phyloP scores from a whole-genome alignment of 1,139 yeast genomes.

The Nakaseomyces kungkrabaensis region DNA sequence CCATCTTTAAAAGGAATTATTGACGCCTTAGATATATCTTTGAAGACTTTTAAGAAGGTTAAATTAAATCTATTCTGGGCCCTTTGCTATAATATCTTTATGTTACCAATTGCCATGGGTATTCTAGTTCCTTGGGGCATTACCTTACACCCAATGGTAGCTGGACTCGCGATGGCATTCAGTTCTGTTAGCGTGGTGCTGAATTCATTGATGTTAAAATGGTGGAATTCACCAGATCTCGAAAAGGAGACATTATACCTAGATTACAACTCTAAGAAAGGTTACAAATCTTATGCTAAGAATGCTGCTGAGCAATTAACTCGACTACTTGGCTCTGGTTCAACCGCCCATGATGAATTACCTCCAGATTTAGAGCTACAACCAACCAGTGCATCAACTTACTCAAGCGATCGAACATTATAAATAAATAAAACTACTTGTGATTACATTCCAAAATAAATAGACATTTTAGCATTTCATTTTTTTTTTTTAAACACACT shows the following conservation, averaged over 20 bases:
- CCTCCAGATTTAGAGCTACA: not conserved
- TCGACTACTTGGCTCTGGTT: not conserved
- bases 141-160: conserved; percentile 76
- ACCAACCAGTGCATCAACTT: not conserved
- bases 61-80: conserved; percentile 83
- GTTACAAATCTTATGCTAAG: not conserved
- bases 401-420: not conserved
- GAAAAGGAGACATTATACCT: not conserved
- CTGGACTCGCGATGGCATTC: conserved; percentile 89
- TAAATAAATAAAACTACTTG: not conserved
- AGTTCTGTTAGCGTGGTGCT: conserved; percentile 83
- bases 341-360: not conserved
- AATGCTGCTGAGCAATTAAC: not conserved
- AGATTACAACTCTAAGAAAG: not conserved
- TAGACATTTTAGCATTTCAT: too few relatives aligned
- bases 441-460: not conserved
- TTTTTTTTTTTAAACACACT: too few relatives aligned
- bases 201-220: conserved; percentile 62
- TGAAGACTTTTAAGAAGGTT: conserved; percentile 61
- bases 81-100: conserved; percentile 65
- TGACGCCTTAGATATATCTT: conserved; percentile 64
- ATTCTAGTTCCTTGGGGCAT: conserved; percentile 68
- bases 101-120: conserved; percentile 98
- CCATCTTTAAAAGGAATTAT: conserved; percentile 54
- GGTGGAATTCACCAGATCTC: conserved; percentile 42